Evolutionary conservation across 495 filamentous ascomycete species (phyloP).

Genomic region (Aspergillus biplanus): DNA sequence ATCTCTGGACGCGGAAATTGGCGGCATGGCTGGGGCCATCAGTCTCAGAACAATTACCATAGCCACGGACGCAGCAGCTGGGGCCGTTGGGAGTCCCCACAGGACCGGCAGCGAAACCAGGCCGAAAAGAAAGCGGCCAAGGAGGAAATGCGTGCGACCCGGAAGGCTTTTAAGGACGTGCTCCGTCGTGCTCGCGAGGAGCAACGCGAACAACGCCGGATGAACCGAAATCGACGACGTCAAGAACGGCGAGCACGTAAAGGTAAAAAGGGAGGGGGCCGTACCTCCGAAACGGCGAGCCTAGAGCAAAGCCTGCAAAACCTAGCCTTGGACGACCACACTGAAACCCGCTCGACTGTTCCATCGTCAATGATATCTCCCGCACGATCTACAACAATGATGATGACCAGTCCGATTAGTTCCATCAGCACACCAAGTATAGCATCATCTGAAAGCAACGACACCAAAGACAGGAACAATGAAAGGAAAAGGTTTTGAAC

Average conservation of each 20-base stretch:
- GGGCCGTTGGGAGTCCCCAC: conserved; percentile 48
- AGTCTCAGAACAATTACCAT: conserved; percentile 14
- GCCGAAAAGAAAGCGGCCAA: conserved; percentile 40
- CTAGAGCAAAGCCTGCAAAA: conserved; percentile 30
- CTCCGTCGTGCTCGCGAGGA: conserved; percentile 45
- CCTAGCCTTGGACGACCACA: conserved; percentile 26
- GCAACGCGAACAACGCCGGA: conserved; percentile 36
- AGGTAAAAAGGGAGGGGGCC: conserved; percentile 1
- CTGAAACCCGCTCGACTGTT: conserved; percentile 21
- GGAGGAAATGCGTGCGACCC: conserved; percentile 44
- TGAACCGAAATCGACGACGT: conserved; percentile 29
- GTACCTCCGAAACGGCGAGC: conserved; percentile 1
- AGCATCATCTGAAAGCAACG: conserved; percentile 22
- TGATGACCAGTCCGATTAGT: conserved; percentile 30
- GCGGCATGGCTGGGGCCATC: conserved; percentile 29
- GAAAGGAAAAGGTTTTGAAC: conserved; percentile 9
- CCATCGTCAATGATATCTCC: conserved; percentile 22
- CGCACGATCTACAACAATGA: conserved; percentile 23
- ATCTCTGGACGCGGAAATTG: conserved; percentile 30
- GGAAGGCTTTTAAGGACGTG: conserved; percentile 46
- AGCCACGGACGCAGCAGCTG: conserved; percentile 30
- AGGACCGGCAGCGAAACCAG: conserved; percentile 38
- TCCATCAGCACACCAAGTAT: conserved; percentile 30
- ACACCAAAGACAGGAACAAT: conserved; percentile 17
- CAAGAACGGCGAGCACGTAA: conserved; percentile 24